Evolutionary conservation across 257 asterid species (phyloP).

Genomic region (Parsonsia alboflavescens): DNA sequence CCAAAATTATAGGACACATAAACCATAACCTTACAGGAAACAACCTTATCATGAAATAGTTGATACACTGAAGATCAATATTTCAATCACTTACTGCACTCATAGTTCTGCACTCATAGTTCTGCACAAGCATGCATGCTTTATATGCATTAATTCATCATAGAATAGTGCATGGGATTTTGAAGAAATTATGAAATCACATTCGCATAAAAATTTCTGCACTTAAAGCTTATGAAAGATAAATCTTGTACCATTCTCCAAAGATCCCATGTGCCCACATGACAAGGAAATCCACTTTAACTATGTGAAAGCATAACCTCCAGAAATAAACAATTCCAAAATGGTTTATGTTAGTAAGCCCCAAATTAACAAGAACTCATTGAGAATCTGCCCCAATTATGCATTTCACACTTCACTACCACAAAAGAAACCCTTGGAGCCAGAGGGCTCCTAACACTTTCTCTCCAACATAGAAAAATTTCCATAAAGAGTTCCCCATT

Average conservation of each 20-base stretch:
- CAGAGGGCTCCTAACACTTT: background rate
- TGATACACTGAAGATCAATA: background rate
- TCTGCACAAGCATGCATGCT: background rate
- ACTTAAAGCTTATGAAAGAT: background rate
- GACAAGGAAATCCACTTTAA: background rate
- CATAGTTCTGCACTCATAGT: too few species aligned
- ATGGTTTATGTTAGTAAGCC: background rate
- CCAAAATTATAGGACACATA: background rate
- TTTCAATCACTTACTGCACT: background rate
- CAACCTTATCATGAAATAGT: background rate
- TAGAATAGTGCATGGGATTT: background rate
- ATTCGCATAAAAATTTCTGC: background rate
- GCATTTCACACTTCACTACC: background rate
- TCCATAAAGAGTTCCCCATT: background rate
- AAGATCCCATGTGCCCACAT: background rate
- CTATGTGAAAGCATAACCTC: background rate
- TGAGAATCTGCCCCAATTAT: background rate
- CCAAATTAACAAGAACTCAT: background rate
- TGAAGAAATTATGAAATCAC: too few species aligned
- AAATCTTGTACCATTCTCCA: background rate
- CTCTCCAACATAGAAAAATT: background rate
- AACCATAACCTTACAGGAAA: background rate
- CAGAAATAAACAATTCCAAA: too few species aligned
- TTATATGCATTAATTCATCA: background rate
- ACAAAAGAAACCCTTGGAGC: background rate